Evolutionary conservation across 495 filamentous ascomycete genomes (phyloP), one percentile per base, ranked within the genome.

Genomic region (Neurospora sp.): DNA sequence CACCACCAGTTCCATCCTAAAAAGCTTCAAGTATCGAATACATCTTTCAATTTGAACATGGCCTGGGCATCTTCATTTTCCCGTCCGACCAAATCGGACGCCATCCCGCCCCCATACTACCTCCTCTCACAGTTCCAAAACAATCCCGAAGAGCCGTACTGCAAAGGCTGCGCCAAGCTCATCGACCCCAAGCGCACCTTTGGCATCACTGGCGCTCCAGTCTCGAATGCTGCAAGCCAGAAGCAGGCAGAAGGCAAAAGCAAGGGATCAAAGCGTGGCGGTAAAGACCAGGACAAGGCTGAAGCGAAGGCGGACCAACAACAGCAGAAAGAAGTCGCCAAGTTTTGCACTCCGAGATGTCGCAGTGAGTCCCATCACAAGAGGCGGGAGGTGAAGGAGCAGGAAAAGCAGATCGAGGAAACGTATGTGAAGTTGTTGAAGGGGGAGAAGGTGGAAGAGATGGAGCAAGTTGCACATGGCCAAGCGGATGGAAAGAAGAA

Each of bases 51-150:
- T 54, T 18, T 8, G 20, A 23, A 54, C 20, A 84, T 83, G 82
- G 77, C 71, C 54, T 81, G 81, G 80, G 83, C 81, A 79, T 82
- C 81, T 70, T 83, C 80, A 10, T 84, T 80, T 80, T 82, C 81
- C 18, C 77, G 80, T 7, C 83, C 82, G 9, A 70, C 74, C 27
- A 84, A 84, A 73, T 77, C 79, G 66, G 75, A 79, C 62, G 75
- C 77, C 10, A 81, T 77, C 31, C 81, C 83, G 35, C 76, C 82
- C 44, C 84, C 84, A 1, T 77, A 77, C 46, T 84, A 84, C 71
- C 80, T 84, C 14, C 78, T 75, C 3, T 69, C 77, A 11, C 80
- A 83, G 1, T 78, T 72, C 2, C 73, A 79, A 18, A 77, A 75
- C 0, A 74, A 75, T 35, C 79, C 82, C 3, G 74, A 75, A 10